A percentile compares a stretch with the other conserved stretches of the same genome.
Conservation (phyloP, 75 land plant species). For the Sequoia sempervirens region DNA sequence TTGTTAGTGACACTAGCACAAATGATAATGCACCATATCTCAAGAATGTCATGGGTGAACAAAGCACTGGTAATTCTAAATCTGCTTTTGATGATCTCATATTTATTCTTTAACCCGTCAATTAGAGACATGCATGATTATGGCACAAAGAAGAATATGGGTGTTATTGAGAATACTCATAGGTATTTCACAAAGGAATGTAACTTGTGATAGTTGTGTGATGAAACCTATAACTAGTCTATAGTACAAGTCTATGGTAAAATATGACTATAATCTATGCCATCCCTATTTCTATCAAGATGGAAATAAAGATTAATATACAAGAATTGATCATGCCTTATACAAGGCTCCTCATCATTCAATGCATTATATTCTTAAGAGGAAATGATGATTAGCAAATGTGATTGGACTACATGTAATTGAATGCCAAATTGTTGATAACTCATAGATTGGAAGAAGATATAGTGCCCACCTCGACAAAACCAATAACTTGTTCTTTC, state of each 20-base stretch:
- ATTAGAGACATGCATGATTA: neutral
- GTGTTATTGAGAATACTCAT: neutral
- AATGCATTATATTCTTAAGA: neutral
- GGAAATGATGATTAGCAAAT: no score
- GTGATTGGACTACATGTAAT: no score
- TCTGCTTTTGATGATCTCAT: neutral
- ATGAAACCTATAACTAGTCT: conserved; percentile 60
- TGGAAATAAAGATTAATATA: conserved; percentile 68
- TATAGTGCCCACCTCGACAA: no score
- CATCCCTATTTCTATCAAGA: conserved; percentile 47
- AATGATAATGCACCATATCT: neutral
- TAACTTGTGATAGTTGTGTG: conserved; percentile 85
- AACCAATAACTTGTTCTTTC: no score
- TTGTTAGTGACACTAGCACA: neutral
- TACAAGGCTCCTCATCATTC: conserved; percentile 13
- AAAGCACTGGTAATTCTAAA: neutral
- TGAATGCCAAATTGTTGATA: no score
- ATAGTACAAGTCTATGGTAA: conserved; percentile 41
- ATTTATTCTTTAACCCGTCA: neutral
- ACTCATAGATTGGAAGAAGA: no score
- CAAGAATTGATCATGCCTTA: conserved; percentile 46
- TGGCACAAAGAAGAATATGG: neutral
- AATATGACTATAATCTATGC: conserved; percentile 83
- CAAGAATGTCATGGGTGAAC: neutral
- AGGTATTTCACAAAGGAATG: conserved; percentile 53